These are phyloP conservation scores for Beta corolliflora DNA, from an alignment of 179 eudicot genomes.

Conservation along the genomic window DNA sequence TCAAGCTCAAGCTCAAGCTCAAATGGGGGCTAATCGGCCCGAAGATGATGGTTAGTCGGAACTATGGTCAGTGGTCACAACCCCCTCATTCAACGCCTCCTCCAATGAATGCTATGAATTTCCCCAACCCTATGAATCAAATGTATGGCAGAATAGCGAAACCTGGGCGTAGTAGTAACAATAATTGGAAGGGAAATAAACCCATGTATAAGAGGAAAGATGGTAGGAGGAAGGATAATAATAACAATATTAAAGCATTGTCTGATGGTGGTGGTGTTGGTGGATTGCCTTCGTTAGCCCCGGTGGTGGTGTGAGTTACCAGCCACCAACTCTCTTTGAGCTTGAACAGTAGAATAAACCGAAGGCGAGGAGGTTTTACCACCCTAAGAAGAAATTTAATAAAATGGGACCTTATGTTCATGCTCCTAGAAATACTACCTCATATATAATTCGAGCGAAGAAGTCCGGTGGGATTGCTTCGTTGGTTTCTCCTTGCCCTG, in stretches of 20 bases:
- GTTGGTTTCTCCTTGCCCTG: slow-evolving; percentile 83
- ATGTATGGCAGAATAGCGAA: slow-evolving; percentile 36
- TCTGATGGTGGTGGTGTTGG: slow-evolving; percentile 17
- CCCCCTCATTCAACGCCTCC: slow-evolving; percentile 37
- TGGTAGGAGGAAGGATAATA: slow-evolving; percentile 37
- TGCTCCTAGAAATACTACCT: slow-evolving; percentile 93
- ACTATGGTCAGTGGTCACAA: slow-evolving; percentile 66
- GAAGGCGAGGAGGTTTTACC: slow-evolving; percentile 64
- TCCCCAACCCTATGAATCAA: slow-evolving; percentile 46
- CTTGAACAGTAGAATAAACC: slow-evolving; percentile 78
- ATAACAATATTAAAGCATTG: slow-evolving; percentile 13
- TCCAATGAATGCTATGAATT: slow-evolving; percentile 42
- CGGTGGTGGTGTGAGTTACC: slow-evolving; percentile 39
- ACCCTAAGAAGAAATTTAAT: slow-evolving; percentile 59
- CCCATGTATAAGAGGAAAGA: slow-evolving; percentile 57
- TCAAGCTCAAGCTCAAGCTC: slow-evolving; percentile 32
- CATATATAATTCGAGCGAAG: slow-evolving; percentile 83
- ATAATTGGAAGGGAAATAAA: slow-evolving; percentile 75
- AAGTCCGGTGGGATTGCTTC: slow-evolving; percentile 87
- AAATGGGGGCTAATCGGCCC: slow-evolving; percentile 34
- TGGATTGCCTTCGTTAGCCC: slow-evolving; percentile 20
- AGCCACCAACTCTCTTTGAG: slow-evolving; percentile 64
- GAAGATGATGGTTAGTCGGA: slow-evolving; percentile 40
- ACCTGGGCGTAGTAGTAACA: slow-evolving; percentile 38
- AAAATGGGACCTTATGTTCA: slow-evolving; percentile 76